Percentiles rank a stretch among this genome's conserved stretches.
These are phyloP conservation scores for Bolboschoenoplectus hybrid DNA, from an alignment of 202 grass and related monocot species.

Conservation along the genomic window DNA sequence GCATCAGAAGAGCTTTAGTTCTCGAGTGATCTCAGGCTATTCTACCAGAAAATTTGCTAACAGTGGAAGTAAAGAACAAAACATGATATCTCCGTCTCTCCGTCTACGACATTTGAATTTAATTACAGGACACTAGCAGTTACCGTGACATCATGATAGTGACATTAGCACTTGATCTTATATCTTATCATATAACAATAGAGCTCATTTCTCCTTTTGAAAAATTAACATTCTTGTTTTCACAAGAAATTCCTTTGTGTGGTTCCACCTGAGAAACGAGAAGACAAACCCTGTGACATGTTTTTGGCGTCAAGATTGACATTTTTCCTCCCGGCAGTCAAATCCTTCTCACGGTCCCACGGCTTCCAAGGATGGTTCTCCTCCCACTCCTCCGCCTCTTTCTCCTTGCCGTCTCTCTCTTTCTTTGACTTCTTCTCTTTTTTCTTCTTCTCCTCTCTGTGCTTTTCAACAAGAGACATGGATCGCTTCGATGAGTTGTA, in stretches of 20 bases:
- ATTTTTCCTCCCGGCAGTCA: constrained; percentile 70
- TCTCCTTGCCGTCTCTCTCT: background rate
- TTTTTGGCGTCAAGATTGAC: constrained; percentile 65
- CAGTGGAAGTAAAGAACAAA: background rate
- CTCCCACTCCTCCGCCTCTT: constrained; percentile 24
- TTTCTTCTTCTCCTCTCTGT: constrained; percentile 37
- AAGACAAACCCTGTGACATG: constrained; percentile 67
- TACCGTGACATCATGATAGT: background rate
- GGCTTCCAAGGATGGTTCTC: constrained; percentile 75
- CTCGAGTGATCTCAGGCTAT: background rate
- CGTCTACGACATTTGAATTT: background rate
- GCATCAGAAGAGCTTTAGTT: background rate
- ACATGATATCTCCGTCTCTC: background rate
- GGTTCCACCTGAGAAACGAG: constrained; percentile 76
- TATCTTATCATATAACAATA: background rate
- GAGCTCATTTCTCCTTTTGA: background rate
- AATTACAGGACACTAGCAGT: background rate
- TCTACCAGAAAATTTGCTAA: background rate
- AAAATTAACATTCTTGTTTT: constrained; percentile 3
- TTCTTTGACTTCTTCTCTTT: constrained; percentile 30
- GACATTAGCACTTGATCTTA: background rate
- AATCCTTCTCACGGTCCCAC: constrained; percentile 97
- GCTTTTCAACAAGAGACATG: constrained; percentile 43
- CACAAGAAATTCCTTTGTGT: constrained; percentile 85
- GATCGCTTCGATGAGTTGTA: constrained; percentile 74